Conservation (phyloP, 2,329 filamentous ascomycete genomes). For the Aspergillus novoparasiticus region DNA sequence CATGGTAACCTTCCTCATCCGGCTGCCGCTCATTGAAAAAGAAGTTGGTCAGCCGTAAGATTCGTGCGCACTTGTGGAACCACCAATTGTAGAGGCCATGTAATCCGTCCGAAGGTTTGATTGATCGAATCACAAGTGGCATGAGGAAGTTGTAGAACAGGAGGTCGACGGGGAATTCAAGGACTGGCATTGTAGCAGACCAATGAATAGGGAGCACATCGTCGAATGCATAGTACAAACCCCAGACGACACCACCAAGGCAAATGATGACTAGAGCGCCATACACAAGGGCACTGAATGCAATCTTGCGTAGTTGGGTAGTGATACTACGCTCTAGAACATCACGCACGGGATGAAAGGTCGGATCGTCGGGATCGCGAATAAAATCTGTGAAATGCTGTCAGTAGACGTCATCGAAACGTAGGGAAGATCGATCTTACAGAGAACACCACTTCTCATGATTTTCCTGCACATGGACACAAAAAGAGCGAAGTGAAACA, state of each 20-base stretch:
- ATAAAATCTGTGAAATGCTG: constrained; percentile 72
- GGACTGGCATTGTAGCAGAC: constrained; percentile 85
- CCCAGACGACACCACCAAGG: constrained; percentile 93
- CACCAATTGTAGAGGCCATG: constrained; percentile 93
- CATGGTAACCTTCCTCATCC: constrained; percentile 77
- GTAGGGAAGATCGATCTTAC: constrained; percentile 54
- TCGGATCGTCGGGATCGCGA: constrained; percentile 94
- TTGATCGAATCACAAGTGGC: constrained; percentile 79
- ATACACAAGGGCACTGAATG: constrained; percentile 94
- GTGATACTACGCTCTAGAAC: constrained; percentile 90
- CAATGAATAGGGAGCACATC: constrained; percentile 87
- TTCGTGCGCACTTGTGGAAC: constrained; percentile 83
- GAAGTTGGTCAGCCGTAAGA: constrained; percentile 83
- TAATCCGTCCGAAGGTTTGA: constrained; percentile 82
- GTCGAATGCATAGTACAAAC: constrained; percentile 68
- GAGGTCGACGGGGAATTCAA: constrained; percentile 93
- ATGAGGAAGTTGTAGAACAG: constrained; percentile 97
- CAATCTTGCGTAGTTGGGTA: constrained; percentile 92
- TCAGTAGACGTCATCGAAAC: constrained; percentile 4
- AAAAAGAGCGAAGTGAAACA: constrained; percentile 99
- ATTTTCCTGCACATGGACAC: constrained; percentile 99
- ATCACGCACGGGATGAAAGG: constrained; percentile 95
- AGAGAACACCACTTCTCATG: constrained; percentile 90
- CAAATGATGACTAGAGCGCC: constrained; percentile 90
- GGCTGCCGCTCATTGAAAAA: constrained; percentile 80